A percentile compares a stretch with the other conserved stretches of the same genome.
phyloP scores from a whole-genome alignment of 306 rosid genomes.

The Spatholobus suberectus region DNA sequence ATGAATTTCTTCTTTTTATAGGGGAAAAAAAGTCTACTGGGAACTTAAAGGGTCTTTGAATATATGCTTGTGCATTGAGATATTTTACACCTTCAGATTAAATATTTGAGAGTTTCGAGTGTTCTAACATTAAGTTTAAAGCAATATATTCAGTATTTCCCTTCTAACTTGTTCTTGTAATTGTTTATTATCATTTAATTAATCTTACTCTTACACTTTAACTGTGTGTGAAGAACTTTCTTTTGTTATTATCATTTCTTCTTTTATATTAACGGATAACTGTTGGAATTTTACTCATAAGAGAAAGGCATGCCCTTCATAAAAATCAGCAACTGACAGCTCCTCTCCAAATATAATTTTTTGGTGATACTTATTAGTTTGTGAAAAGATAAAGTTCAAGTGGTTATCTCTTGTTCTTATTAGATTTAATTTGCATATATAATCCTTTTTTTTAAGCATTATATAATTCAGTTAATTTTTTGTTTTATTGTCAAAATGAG shows the following conservation, averaged over 20 bases:
- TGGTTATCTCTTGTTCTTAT: slow-evolving; percentile 2
- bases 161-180: background rate
- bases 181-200: background rate
- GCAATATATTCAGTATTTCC: background rate
- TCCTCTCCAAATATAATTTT: background rate
- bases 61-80: background rate
- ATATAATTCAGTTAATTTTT: slow-evolving; percentile 27
- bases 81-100: background rate
- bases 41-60: background rate
- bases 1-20: background rate
- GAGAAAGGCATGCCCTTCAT: background rate
- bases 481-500: slow-evolving; percentile 26
- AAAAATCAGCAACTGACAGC: background rate
- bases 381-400: background rate
- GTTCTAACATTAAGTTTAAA: background rate
- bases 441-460: background rate
- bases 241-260: background rate
- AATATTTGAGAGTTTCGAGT: background rate
- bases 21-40: background rate
- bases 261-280: background rate
- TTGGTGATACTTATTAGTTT: background rate
- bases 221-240: background rate
- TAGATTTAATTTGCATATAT: slow-evolving; percentile 20
- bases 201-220: background rate
- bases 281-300: background rate